Base-by-base conservation (phyloP, 495 filamentous ascomycete species). In the Chaetomium fimeti region DNA sequence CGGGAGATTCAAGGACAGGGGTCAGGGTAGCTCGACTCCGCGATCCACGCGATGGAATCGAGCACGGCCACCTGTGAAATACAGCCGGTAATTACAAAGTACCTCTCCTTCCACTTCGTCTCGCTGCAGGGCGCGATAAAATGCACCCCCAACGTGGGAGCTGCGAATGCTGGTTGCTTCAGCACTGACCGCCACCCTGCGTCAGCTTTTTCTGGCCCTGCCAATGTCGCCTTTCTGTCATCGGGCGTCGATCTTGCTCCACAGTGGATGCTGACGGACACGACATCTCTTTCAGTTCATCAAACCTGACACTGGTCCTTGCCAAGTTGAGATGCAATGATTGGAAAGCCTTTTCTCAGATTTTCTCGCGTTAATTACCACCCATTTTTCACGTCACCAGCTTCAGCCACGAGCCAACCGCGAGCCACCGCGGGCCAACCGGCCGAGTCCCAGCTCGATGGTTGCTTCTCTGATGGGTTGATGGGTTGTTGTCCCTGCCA, bases 1-100 rank as follows among this genome's bases (percentile, higher is more conserved):
- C 42, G 58, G 57, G 43, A 51, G 58, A 45, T 8, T 29, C n/a
- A 9, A 40, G 45, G 59, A 53, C 59, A 61, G 22, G 59, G 59
- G 47, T 5, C 48, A 42, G 58, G 47, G 43, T 7, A 3, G 18
- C 20, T 61, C 47, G 47, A 61, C 47, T 61, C 47, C 59, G 27
- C 32, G 28, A 47, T 16, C 27, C 36, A 55, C 52, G 25, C 29
- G 29, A 16, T 15, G 49, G 22, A 28, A 32, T 36, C 27, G n/a
- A 55, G 22, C 38, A 32, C 43, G n/a, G 43, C 43, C 22, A 54
- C 52, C 27, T 28, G 9, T 32, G 52, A 24, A 49, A 24, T 49
- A 22, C 40, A 43, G 40, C 20, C 47, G 18, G 47, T 49, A 20
- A 20, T 49, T 49, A n/a, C 20, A 20, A 48, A 16, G 13, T 45